Evolutionary conservation across 2,329 filamentous ascomycete genomes (phyloP).

Genomic region (Paramyrothecium sp.): DNA sequence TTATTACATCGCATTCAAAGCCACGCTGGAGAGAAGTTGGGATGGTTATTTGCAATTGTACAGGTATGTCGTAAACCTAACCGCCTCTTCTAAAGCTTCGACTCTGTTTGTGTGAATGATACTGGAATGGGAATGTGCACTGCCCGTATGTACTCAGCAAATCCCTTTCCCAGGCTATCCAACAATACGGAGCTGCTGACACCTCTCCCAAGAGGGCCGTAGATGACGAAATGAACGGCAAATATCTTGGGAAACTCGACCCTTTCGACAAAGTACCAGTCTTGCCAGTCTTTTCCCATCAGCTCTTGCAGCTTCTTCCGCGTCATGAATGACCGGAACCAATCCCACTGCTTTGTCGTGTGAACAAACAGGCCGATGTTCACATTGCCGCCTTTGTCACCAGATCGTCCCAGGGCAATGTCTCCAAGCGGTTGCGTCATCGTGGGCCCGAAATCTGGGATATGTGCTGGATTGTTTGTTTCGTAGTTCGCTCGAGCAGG

Average conservation of each 20-base stretch:
- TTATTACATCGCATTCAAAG: too few relatives aligned
- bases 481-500: constrained; percentile 19
- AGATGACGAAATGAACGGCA: constrained; percentile 50
- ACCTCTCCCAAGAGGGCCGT: constrained; percentile 40
- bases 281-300: constrained; percentile 30
- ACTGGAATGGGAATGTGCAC: not conserved
- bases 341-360: constrained; percentile 40
- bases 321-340: constrained; percentile 41
- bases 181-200: constrained; percentile 47
- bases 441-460: constrained; percentile 10
- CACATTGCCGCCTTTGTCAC: constrained; percentile 41
- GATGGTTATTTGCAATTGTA: too few relatives aligned
- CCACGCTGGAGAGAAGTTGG: too few relatives aligned
- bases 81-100: not conserved
- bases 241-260: constrained; percentile 43
- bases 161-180: constrained; percentile 51
- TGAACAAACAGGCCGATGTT: constrained; percentile 46
- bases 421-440: constrained; percentile 18
- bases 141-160: constrained; percentile 32
- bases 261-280: constrained; percentile 37
- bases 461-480: constrained; percentile 4
- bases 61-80: too few relatives aligned
- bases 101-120: not conserved
- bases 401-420: constrained; percentile 25
- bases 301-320: constrained; percentile 31